Percentiles rank a stretch among this genome's conserved stretches.
Evolutionary conservation across 805 yeast species (phyloP).

Genomic region (Peterozyma toletana): DNA sequence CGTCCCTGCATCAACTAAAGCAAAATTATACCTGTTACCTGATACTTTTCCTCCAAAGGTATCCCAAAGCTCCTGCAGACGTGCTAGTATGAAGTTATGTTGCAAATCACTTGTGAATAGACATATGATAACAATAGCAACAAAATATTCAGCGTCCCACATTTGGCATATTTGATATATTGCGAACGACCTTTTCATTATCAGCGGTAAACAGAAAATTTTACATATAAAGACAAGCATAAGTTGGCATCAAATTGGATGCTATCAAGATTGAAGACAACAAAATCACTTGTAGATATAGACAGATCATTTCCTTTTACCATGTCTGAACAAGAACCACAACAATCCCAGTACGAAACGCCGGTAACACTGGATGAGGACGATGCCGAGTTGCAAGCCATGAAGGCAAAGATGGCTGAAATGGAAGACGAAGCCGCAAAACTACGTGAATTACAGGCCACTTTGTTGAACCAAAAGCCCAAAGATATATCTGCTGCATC

Average conservation of each 20-base stretch:
- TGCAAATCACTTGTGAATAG: too few relatives aligned
- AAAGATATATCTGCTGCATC: not conserved
- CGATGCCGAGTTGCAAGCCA: slow-evolving; percentile 19
- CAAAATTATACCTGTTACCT: too few relatives aligned
- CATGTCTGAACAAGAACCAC: slow-evolving; percentile 2
- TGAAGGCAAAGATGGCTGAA: slow-evolving; percentile 39
- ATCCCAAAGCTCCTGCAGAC: too few relatives aligned
- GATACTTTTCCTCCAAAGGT: too few relatives aligned
- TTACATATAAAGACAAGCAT: not conserved
- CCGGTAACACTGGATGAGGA: slow-evolving; percentile 2
- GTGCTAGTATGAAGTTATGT: too few relatives aligned
- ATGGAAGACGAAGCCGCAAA: slow-evolving; percentile 60
- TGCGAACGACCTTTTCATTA: too few relatives aligned
- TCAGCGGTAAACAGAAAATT: too few relatives aligned
- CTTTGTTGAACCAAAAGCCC: not conserved
- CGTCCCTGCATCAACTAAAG: too few relatives aligned
- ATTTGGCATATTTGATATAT: too few relatives aligned
- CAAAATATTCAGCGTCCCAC: too few relatives aligned
- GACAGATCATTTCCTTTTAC: not conserved
- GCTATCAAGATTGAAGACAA: not conserved
- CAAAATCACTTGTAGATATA: not conserved
- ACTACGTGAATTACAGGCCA: slow-evolving; percentile 48
- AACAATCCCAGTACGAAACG: not conserved
- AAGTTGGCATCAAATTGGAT: not conserved
- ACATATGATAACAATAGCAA: too few relatives aligned